phyloP scores from a whole-genome alignment of 805 yeast species.

The Metschnikowia bowlesiae region DNA sequence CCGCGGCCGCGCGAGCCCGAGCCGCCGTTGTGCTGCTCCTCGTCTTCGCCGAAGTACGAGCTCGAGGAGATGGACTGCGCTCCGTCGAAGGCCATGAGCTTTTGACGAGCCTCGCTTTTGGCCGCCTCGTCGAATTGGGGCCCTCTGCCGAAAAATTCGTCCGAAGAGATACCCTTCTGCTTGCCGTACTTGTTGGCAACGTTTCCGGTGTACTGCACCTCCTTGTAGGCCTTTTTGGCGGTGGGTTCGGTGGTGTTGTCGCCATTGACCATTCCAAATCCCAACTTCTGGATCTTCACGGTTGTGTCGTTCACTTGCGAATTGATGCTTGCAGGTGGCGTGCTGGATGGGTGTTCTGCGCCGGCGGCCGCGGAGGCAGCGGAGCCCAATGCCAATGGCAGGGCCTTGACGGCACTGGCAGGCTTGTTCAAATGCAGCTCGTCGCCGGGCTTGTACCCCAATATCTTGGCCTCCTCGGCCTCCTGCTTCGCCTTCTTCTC shows the following conservation, averaged over 20 bases:
- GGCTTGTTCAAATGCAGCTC: conserved; percentile 9
- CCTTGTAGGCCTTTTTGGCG: conserved; percentile 42
- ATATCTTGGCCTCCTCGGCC: conserved; percentile 58
- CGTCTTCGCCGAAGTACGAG: conserved; percentile 86
- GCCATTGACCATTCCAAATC: conserved; percentile 83
- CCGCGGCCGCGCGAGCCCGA: conserved; percentile 13
- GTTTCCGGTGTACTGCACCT: conserved; percentile 67
- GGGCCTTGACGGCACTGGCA: conserved; percentile 1
- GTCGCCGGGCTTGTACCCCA: conserved; percentile 48
- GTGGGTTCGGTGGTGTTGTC: conserved; percentile 47
- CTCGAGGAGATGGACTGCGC: conserved; percentile 90
- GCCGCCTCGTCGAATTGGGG: conserved; percentile 69
- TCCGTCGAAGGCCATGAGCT: conserved; percentile 75
- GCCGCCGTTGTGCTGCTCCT: conserved; percentile 29
- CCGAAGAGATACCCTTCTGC: conserved; percentile 94
- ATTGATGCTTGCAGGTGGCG: conserved; percentile 4
- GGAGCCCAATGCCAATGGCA: conserved; percentile 10
- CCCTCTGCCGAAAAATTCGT: conserved; percentile 89
- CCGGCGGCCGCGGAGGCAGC: neutral
- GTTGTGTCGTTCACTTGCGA: conserved; percentile 47
- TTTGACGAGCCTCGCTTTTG: conserved; percentile 74
- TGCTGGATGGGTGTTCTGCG: neutral
- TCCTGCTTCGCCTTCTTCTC: conserved; percentile 81
- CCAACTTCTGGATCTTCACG: conserved; percentile 74
- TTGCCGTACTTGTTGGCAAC: conserved; percentile 74